Evolutionary conservation across 2,329 filamentous ascomycete species (phyloP).

Genomic region (Exophiala aquamarina): DNA sequence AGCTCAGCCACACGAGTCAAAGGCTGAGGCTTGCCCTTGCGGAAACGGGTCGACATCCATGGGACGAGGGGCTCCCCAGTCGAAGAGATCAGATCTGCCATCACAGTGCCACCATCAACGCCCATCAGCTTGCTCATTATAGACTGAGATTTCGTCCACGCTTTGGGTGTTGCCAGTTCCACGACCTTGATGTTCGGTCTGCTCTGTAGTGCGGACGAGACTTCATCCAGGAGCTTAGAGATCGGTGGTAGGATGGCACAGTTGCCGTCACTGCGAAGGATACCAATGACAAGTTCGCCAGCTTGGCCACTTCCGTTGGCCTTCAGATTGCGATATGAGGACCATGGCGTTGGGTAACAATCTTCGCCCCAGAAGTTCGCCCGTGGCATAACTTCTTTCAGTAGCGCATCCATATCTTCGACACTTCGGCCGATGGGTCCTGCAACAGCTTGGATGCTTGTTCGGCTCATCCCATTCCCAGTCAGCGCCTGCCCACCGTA

Average conservation of each 20-base stretch:
- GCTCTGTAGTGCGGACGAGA: constrained; percentile 32
- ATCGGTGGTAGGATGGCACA: constrained; percentile 42
- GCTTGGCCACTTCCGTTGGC: constrained; percentile 25
- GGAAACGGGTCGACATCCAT: constrained; percentile 57
- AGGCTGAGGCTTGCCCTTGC: constrained; percentile 47
- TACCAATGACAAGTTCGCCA: constrained; percentile 40
- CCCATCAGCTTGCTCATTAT: constrained; percentile 60
- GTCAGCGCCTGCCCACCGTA: constrained; percentile 54
- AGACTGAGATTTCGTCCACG: constrained; percentile 56
- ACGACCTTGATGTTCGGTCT: constrained; percentile 55
- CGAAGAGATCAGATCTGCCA: constrained; percentile 58
- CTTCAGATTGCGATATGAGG: constrained; percentile 9
- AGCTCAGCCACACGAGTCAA: constrained; percentile 52
- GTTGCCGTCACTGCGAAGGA: constrained; percentile 42
- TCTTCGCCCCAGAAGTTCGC: constrained; percentile 54
- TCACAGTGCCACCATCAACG: constrained; percentile 55
- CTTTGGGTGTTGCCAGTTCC: constrained; percentile 54
- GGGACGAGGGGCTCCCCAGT: constrained; percentile 59
- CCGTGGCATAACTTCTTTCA: constrained; percentile 52
- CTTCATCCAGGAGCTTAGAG: constrained; percentile 40
- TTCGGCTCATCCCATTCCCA: constrained; percentile 48
- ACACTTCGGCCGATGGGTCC: constrained; percentile 43
- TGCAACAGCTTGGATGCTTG: constrained; percentile 51
- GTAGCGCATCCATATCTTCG: constrained; percentile 46
- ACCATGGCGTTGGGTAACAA: constrained; percentile 45